phyloP scores from a whole-genome alignment of 257 asterid species.

The Cynanchum wilfordii region DNA sequence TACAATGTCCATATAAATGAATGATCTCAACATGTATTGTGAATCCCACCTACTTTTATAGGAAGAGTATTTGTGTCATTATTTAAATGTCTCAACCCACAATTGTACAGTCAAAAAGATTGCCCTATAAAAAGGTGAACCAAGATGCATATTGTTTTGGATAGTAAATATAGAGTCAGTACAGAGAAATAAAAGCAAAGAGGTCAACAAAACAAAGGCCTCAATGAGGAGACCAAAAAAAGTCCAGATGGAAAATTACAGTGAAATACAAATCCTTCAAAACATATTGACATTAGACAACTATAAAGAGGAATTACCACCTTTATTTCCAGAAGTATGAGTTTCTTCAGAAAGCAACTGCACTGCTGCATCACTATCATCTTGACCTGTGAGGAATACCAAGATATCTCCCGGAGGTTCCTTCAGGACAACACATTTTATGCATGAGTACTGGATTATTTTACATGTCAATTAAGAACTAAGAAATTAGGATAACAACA shows the following conservation, averaged over 20 bases:
- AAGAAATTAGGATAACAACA: no score
- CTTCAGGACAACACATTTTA: slow-evolving; percentile 27
- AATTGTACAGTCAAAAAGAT: neutral
- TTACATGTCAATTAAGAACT: neutral
- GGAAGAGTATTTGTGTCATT: neutral
- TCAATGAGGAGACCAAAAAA: neutral
- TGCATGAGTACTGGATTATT: neutral
- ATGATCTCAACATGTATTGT: neutral
- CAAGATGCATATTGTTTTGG: neutral
- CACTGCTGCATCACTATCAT: slow-evolving; percentile 88
- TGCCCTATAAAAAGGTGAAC: neutral
- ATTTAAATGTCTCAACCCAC: neutral
- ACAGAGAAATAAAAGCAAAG: neutral
- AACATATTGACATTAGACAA: neutral
- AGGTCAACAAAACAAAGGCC: neutral
- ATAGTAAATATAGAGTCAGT: neutral
- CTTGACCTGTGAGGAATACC: slow-evolving; percentile 95
- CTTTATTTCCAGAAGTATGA: slow-evolving; percentile 46
- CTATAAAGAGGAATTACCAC: slow-evolving; percentile 25
- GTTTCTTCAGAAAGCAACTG: slow-evolving; percentile 85
- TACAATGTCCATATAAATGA: neutral
- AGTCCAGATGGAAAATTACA: neutral
- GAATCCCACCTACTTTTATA: neutral
- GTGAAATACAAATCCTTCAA: neutral
- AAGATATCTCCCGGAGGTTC: slow-evolving; percentile 88